phyloP scores from a whole-genome alignment of 2,329 filamentous ascomycete genomes.

The Ophiognomonia clavigignenti-juglandacearum region DNA sequence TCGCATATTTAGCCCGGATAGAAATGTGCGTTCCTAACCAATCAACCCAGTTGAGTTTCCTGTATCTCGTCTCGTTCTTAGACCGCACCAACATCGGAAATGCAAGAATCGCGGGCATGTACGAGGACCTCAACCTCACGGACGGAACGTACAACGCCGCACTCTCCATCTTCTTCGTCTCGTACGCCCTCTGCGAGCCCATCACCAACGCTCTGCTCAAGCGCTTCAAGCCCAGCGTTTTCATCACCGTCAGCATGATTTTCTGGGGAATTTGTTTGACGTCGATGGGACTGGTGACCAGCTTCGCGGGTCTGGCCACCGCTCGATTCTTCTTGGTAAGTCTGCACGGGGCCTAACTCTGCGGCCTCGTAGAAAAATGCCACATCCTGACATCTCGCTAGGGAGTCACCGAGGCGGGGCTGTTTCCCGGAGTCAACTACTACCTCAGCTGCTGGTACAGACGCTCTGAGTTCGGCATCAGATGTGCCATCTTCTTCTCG shows the following conservation, averaged over 20 bases:
- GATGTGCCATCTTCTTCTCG: slow-evolving; percentile 71
- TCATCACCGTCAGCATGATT: slow-evolving; percentile 65
- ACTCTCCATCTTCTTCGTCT: slow-evolving; percentile 81
- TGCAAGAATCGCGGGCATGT: slow-evolving; percentile 49
- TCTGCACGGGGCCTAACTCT: too few species aligned
- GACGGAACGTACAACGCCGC: slow-evolving; percentile 66
- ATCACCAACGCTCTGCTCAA: slow-evolving; percentile 79
- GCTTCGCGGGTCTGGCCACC: slow-evolving; percentile 61
- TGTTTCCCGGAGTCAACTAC: slow-evolving; percentile 66
- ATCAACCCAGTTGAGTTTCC: slow-evolving; percentile 49
- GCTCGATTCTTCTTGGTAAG: slow-evolving; percentile 68
- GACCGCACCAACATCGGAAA: slow-evolving; percentile 74
- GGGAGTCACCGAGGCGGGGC: slow-evolving; percentile 69
- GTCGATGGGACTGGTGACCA: slow-evolving; percentile 61
- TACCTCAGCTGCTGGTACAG: slow-evolving; percentile 79
- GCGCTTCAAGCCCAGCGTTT: slow-evolving; percentile 67
- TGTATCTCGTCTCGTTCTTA: slow-evolving; percentile 72
- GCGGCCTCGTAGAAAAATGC: too few species aligned
- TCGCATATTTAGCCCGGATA: too few species aligned
- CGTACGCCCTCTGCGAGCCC: slow-evolving; percentile 74
- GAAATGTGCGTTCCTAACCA: too few species aligned
- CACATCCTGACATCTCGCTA: too few species aligned
- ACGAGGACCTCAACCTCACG: slow-evolving; percentile 53
- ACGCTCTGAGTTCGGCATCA: slow-evolving; percentile 67
- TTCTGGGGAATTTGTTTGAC: slow-evolving; percentile 66